phyloP scores from a whole-genome alignment of 441 rosid species.

The Eruca vesicaria region DNA sequence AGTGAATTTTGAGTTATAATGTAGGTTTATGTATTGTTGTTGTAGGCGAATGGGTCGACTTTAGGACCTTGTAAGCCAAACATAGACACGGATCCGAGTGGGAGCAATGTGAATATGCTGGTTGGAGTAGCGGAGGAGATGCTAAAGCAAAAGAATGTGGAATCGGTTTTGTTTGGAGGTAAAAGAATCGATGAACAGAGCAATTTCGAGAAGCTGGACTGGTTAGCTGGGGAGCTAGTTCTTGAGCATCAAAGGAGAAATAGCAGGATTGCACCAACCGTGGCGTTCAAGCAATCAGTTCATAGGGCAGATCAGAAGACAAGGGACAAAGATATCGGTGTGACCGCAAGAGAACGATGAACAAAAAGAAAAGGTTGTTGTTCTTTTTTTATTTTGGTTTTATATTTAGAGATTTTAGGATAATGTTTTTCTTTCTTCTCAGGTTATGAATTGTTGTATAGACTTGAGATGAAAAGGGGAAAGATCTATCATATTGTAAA shows the following conservation, averaged over 20 bases:
- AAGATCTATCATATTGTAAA: slow-evolving; percentile 5
- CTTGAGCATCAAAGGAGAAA: slow-evolving; percentile 94
- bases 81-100: slow-evolving; percentile 74
- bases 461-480: slow-evolving; percentile 21
- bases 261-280: slow-evolving; percentile 92
- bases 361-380: not conserved
- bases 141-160: slow-evolving; percentile 93
- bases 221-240: slow-evolving; percentile 86
- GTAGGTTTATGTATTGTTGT: not conserved
- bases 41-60: slow-evolving; percentile 61
- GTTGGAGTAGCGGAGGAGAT: slow-evolving; percentile 75
- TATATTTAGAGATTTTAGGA: slow-evolving; percentile 11
- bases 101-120: slow-evolving; percentile 68
- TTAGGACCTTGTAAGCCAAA: slow-evolving; percentile 59
- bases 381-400: not conserved
- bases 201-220: slow-evolving; percentile 83
- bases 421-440: slow-evolving; percentile 15
- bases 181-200: slow-evolving; percentile 69
- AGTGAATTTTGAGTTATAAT: not conserved
- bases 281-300: slow-evolving; percentile 86
- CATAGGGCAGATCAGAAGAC: slow-evolving; percentile 40
- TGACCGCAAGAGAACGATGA: slow-evolving; percentile 33
- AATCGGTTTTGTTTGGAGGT: slow-evolving; percentile 87
- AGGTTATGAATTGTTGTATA: slow-evolving; percentile 34
- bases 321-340: slow-evolving; percentile 31